Percentiles rank a stretch among this genome's conserved stretches.
Conservation (phyloP, 75 land plant species). For the Isoetes taiwanensis region DNA sequence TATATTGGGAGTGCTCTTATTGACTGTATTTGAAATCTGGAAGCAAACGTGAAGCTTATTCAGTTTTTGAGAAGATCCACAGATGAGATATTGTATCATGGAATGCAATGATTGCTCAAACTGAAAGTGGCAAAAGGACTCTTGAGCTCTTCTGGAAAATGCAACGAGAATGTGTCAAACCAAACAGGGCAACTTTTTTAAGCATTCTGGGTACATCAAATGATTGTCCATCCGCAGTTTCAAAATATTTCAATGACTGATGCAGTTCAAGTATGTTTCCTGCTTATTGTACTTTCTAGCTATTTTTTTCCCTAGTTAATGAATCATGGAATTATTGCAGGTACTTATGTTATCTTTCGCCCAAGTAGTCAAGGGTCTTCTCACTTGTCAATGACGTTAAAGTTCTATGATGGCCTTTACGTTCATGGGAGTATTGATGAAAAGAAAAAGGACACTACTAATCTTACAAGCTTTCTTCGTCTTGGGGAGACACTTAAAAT, state of each 20-base stretch:
- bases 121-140: too few relatives aligned
- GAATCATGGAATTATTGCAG: constrained; percentile 20
- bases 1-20: too few relatives aligned
- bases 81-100: too few relatives aligned
- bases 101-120: too few relatives aligned
- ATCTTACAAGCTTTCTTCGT: constrained; percentile 75
- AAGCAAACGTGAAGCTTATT: too few relatives aligned
- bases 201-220: too few relatives aligned
- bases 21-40: too few relatives aligned
- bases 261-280: constrained; percentile 56
- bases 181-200: too few relatives aligned
- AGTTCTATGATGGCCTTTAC: constrained; percentile 79
- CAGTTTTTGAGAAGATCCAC: too few relatives aligned
- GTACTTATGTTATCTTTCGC: constrained; percentile 56
- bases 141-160: too few relatives aligned
- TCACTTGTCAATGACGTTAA: constrained; percentile 70
- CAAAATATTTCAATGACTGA: constrained; percentile 71
- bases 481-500: constrained; percentile 81
- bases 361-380: constrained; percentile 84
- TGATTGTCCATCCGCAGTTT: constrained; percentile 94
- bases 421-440: constrained; percentile 82
- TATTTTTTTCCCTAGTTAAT: background rate
- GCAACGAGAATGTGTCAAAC: too few relatives aligned
- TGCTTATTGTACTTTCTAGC: background rate
- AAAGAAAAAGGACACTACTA: constrained; percentile 78